These are phyloP conservation scores for Cytospora schulzeri DNA, from an alignment of 2,329 filamentous ascomycete species.

Conservation along the genomic window DNA sequence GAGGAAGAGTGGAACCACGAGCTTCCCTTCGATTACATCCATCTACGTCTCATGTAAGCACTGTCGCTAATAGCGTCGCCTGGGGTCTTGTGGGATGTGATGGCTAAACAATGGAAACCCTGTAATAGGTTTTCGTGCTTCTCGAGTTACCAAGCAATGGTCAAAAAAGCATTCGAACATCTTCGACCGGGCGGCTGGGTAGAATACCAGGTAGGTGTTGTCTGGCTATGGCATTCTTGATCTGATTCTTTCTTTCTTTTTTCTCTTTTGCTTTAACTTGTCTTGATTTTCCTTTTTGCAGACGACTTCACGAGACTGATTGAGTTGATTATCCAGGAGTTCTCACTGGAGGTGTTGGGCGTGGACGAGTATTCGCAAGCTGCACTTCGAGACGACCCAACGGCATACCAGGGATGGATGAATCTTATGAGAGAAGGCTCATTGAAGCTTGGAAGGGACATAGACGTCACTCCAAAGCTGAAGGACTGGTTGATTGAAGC, in stretches of 20 bases:
- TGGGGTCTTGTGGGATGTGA: not conserved
- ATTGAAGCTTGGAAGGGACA: slow-evolving; percentile 40
- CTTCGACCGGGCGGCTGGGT: slow-evolving; percentile 56
- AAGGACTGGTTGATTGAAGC: slow-evolving; percentile 45
- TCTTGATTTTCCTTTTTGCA: too few relatives aligned
- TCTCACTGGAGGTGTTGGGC: not conserved
- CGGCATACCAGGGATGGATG: slow-evolving; percentile 43
- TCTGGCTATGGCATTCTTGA: slow-evolving; percentile 29
- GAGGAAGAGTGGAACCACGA: slow-evolving; percentile 54
- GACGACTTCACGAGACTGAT: slow-evolving; percentile 44
- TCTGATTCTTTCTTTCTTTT: too few relatives aligned
- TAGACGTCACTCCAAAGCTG: slow-evolving; percentile 39
- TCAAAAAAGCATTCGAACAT: slow-evolving; percentile 51
- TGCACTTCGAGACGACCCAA: slow-evolving; percentile 41
- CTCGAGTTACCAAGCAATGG: slow-evolving; percentile 41
- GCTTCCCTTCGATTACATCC: slow-evolving; percentile 55
- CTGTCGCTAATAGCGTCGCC: not conserved
- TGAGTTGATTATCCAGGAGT: slow-evolving; percentile 10
- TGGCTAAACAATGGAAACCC: not conserved
- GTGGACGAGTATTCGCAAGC: not conserved
- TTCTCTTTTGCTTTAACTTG: too few relatives aligned
- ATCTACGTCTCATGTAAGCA: slow-evolving; percentile 46
- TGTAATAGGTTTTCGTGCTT: not conserved
- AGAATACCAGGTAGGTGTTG: slow-evolving; percentile 53
- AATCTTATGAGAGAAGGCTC: slow-evolving; percentile 44